Conservation (phyloP, 306 rosid genomes). For the Inga laurina region DNA sequence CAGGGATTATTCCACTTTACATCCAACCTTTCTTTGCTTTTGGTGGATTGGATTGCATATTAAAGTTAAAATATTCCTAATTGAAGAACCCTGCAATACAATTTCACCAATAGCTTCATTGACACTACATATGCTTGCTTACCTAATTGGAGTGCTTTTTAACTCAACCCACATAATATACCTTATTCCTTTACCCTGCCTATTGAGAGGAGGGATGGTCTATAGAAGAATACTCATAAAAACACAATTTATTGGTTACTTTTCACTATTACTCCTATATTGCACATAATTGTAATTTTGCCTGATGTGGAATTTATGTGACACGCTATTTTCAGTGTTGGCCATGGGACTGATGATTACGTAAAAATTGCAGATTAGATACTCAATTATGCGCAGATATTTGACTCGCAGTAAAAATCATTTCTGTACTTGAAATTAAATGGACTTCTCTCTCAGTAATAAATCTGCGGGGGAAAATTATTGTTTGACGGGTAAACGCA, state of each 20-base stretch:
- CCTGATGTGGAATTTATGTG: neutral
- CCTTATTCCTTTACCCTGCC: no score
- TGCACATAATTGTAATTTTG: neutral
- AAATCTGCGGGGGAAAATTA: neutral
- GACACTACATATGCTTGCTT: neutral
- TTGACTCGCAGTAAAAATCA: neutral
- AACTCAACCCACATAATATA: neutral
- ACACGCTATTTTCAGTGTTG: neutral
- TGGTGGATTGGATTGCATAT: neutral
- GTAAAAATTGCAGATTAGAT: slow-evolving; percentile 1
- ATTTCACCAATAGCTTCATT: neutral
- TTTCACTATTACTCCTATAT: neutral
- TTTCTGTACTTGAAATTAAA: neutral
- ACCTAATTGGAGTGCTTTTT: neutral
- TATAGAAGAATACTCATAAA: no score
- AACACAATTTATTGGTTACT: neutral
- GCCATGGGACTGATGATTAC: neutral
- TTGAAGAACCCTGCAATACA: neutral
- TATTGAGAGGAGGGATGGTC: neutral
- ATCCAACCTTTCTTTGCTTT: neutral
- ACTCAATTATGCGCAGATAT: neutral
- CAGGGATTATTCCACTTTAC: slow-evolving; percentile 6
- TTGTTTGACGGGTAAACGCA: neutral
- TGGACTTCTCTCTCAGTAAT: neutral
- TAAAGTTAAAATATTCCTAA: neutral